These are phyloP conservation scores for Tetracladium setigerum DNA, from an alignment of 495 filamentous ascomycete species.

Conservation along the genomic window DNA sequence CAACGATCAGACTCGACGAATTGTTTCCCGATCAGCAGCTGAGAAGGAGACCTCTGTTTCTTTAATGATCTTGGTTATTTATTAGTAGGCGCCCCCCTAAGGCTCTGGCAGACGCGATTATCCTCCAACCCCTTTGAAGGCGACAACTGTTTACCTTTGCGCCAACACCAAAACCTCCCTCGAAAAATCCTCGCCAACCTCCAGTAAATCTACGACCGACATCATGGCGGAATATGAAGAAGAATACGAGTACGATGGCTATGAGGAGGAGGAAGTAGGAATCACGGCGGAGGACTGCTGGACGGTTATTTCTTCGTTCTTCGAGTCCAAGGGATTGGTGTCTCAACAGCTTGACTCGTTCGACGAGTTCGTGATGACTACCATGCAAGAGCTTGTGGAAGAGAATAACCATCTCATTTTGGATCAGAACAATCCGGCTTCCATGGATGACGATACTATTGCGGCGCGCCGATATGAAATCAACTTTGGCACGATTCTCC, in stretches of 20 bases:
- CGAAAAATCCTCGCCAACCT: not conserved
- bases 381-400: slow-evolving; percentile 84
- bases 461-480: slow-evolving; percentile 86
- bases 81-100: not conserved
- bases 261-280: slow-evolving; percentile 59
- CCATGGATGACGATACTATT: slow-evolving; percentile 64
- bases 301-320: slow-evolving; percentile 94
- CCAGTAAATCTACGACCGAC: not conserved
- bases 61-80: too few species aligned
- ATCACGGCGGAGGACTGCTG: slow-evolving; percentile 94
- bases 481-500: slow-evolving; percentile 77
- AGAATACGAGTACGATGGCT: slow-evolving; percentile 31
- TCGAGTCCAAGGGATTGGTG: slow-evolving; percentile 89
- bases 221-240: slow-evolving; percentile 25
- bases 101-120: slow-evolving; percentile 13
- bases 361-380: slow-evolving; percentile 88
- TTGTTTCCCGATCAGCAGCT: too few species aligned
- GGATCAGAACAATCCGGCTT: slow-evolving; percentile 74
- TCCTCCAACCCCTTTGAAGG: slow-evolving; percentile 4
- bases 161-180: not conserved
- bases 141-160: slow-evolving; percentile 13
- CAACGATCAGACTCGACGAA: too few species aligned
- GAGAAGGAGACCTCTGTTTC: too few species aligned
- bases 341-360: slow-evolving; percentile 98
- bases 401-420: slow-evolving; percentile 83